These are phyloP conservation scores for Elaeis oleifera DNA, from an alignment of 202 grass and related monocot genomes.

Conservation along the genomic window DNA sequence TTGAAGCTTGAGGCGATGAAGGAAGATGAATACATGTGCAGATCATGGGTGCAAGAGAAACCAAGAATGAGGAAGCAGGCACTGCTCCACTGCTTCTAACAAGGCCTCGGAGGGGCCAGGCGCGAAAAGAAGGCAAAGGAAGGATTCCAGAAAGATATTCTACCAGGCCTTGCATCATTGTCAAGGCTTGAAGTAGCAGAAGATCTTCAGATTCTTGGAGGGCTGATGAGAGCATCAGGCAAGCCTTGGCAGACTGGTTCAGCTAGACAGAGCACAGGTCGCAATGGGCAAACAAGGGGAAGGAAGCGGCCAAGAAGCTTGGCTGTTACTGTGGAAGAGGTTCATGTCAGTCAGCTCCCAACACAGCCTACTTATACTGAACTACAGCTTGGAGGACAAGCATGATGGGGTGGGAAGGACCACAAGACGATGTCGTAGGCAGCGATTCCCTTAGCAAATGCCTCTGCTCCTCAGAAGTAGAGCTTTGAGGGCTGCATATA, in stretches of 20 bases:
- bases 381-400: conserved; percentile 37
- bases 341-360: conserved; percentile 17
- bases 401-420: conserved; percentile 82
- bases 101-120: conserved; percentile 52
- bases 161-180: conserved; percentile 62
- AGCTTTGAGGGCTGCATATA: no score
- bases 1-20: conserved; percentile 76
- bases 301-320: conserved; percentile 46
- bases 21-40: conserved; percentile 49
- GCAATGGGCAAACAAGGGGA: conserved; percentile 42
- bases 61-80: conserved; percentile 33
- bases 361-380: conserved; percentile 18
- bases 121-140: conserved; percentile 62
- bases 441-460: conserved; percentile 34
- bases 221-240: conserved; percentile 48
- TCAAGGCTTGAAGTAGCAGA: conserved; percentile 68
- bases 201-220: conserved; percentile 70
- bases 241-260: conserved; percentile 47
- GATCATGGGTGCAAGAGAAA: conserved; percentile 19
- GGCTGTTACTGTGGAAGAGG: conserved; percentile 29
- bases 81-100: conserved; percentile 46
- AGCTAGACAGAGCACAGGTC: conserved; percentile 28
- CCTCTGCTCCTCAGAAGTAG: conserved; percentile 9
- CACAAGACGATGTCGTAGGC: conserved; percentile 60
- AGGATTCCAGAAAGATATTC: conserved; percentile 80